phyloP scores from a whole-genome alignment of 1,284 basidiomycete species.

The Sanguinoderma infundibulare region DNA sequence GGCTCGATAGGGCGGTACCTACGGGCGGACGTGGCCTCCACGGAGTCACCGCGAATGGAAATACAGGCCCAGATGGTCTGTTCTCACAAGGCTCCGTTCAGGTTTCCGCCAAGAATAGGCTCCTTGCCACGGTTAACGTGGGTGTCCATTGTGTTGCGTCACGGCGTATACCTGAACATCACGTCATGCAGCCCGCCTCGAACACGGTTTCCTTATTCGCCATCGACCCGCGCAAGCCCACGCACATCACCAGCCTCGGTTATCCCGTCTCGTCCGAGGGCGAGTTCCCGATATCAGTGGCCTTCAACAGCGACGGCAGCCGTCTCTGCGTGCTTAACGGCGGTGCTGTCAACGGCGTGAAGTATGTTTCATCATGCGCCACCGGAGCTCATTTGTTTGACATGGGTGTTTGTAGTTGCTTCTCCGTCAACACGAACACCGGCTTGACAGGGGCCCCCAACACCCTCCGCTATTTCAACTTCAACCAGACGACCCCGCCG shows the following conservation, averaged over 20 bases:
- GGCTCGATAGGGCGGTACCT: conserved; percentile 31
- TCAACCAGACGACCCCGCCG: conserved; percentile 51
- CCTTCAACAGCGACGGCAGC: conserved; percentile 46
- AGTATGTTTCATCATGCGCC: conserved; percentile 33
- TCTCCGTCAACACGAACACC: conserved; percentile 41
- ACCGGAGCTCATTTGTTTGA: background rate
- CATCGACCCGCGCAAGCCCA: conserved; percentile 48
- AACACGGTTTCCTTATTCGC: conserved; percentile 51
- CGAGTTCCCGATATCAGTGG: conserved; percentile 53
- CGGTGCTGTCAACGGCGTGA: conserved; percentile 50
- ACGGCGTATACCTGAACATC: background rate
- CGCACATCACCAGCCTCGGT: conserved; percentile 45
- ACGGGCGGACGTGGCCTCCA: conserved; percentile 47
- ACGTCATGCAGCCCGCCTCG: conserved; percentile 44
- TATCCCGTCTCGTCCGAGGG: conserved; percentile 47
- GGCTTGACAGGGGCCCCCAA: conserved; percentile 45
- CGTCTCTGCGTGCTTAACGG: conserved; percentile 51
- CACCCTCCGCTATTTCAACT: conserved; percentile 44
- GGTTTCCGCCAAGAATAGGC: conserved; percentile 41
- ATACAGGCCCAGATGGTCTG: conserved; percentile 44
- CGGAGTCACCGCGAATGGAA: conserved; percentile 34
- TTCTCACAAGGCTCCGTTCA: conserved; percentile 53
- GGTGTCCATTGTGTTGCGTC: conserved; percentile 8
- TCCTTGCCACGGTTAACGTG: conserved; percentile 51
- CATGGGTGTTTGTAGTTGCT: conserved; percentile 42